These are phyloP conservation scores for Entonaema liquescens DNA, from an alignment of 495 filamentous ascomycete species.

Conservation along the genomic window DNA sequence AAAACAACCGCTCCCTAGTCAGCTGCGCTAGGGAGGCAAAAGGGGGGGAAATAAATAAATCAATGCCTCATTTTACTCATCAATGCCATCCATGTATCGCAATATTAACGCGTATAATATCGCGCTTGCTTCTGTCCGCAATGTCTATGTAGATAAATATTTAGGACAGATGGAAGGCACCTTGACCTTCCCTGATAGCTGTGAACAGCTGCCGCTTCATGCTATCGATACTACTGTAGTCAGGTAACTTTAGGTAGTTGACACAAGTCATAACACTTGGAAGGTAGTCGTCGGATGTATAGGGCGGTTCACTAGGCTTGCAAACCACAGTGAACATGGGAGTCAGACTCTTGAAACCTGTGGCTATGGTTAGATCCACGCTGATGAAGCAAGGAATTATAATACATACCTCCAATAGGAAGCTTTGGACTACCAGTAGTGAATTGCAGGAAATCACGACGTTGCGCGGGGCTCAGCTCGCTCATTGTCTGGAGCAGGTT, in stretches of 20 bases:
- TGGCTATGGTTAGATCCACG: conserved; percentile 24
- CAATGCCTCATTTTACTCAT: conserved; percentile 35
- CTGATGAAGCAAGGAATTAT: neutral
- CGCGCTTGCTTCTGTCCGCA: neutral
- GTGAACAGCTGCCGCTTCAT: conserved; percentile 78
- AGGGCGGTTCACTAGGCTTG: conserved; percentile 94
- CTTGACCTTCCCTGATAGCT: conserved; percentile 97
- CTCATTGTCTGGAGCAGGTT: conserved; percentile 97
- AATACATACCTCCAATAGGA: conserved; percentile 88
- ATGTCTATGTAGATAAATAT: neutral
- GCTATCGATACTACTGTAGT: conserved; percentile 84
- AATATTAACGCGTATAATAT: conserved; percentile 13
- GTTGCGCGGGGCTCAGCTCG: conserved; percentile 75
- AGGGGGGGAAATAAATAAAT: conserved; percentile 25
- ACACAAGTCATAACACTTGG: conserved; percentile 99
- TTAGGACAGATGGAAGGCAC: conserved; percentile 96
- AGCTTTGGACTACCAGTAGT: conserved; percentile 98
- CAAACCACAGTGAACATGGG: conserved; percentile 99
- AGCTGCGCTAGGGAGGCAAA: conserved; percentile 16
- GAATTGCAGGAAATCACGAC: conserved; percentile 97
- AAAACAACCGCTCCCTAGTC: conserved; percentile 7
- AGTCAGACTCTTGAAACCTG: conserved; percentile 95
- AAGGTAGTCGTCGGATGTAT: conserved; percentile 94
- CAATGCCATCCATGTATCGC: conserved; percentile 28
- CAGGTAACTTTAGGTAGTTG: conserved; percentile 98